These are phyloP conservation scores for Beauveria caledonica DNA, from an alignment of 2,329 filamentous ascomycete genomes.

Conservation along the genomic window DNA sequence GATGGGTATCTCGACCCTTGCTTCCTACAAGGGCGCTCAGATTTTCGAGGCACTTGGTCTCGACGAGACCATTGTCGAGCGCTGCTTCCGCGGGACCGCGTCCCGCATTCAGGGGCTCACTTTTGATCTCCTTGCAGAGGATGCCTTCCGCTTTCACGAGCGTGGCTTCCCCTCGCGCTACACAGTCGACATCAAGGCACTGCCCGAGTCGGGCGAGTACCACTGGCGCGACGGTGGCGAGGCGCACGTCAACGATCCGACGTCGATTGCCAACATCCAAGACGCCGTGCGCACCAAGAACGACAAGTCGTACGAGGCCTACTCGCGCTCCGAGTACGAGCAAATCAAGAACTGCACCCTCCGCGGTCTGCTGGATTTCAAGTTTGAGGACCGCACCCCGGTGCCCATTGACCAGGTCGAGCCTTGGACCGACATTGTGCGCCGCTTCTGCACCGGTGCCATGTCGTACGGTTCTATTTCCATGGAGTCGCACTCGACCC, in stretches of 20 bases:
- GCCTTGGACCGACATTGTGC: constrained; percentile 95
- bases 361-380: constrained; percentile 89
- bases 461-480: constrained; percentile 99
- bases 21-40: constrained; percentile 95
- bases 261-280: constrained; percentile 92
- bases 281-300: constrained; percentile 96
- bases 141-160: constrained; percentile 91
- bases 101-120: constrained; percentile 92
- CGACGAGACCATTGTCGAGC: constrained; percentile 84
- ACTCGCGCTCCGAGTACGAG: constrained; percentile 87
- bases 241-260: constrained; percentile 89
- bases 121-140: constrained; percentile 87
- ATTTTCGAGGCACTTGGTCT: constrained; percentile 95
- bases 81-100: constrained; percentile 90
- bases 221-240: constrained; percentile 97
- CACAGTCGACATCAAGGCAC: constrained; percentile 67
- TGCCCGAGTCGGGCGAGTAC: constrained; percentile 91
- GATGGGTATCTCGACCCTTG: constrained; percentile 96
- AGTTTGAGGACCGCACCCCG: constrained; percentile 76
- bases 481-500: constrained; percentile 94
- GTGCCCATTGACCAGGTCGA: constrained; percentile 96
- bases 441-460: constrained; percentile 90
- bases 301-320: constrained; percentile 96
- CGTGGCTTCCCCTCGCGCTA: constrained; percentile 78
- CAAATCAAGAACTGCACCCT: constrained; percentile 95